Percentiles rank a stretch among this genome's conserved stretches.
Conservation (phyloP, 352 stramenopile genomes). For the Phytophthora multivora region DNA sequence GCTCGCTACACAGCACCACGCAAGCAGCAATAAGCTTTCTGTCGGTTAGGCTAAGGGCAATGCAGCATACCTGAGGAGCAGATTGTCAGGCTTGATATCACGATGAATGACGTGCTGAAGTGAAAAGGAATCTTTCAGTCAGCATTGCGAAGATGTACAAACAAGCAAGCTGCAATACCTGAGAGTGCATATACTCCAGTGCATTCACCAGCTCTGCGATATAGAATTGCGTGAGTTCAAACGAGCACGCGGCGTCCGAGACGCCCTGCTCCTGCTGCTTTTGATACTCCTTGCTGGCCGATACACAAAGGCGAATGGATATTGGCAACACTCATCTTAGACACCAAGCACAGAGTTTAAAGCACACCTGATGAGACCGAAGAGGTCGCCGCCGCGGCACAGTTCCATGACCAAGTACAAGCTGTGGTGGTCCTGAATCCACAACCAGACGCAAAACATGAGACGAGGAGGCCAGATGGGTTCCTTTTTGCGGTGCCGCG, state of each 20-base stretch:
- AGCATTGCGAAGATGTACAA: background rate
- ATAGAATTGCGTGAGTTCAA: conserved; percentile 91
- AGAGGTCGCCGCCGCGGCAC: conserved; percentile 82
- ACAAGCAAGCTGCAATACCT: conserved; percentile 43
- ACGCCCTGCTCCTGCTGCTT: conserved; percentile 65
- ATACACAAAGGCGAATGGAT: background rate
- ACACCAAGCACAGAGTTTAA: background rate
- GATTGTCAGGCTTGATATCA: conserved; percentile 95
- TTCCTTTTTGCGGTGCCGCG: conserved; percentile 10
- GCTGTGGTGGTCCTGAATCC: conserved; percentile 76
- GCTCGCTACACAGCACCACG: conserved; percentile 33
- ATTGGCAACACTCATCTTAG: background rate
- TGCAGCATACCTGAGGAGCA: conserved; percentile 70
- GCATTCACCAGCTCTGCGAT: conserved; percentile 92
- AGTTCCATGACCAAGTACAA: conserved; percentile 91
- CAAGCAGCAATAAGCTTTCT: background rate
- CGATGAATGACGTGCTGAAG: conserved; percentile 94
- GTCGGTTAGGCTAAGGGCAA: background rate
- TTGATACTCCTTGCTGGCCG: conserved; percentile 47
- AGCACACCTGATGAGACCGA: conserved; percentile 73
- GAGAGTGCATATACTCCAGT: conserved; percentile 94
- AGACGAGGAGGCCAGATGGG: conserved; percentile 30
- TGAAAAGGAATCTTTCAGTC: conserved; percentile 7
- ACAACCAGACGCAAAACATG: conserved; percentile 25
- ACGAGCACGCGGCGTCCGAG: conserved; percentile 62